Percentiles rank a stretch among this genome's conserved stretches.
phyloP scores from a whole-genome alignment of 1,284 basidiomycete species.

The Rhodotorula sp. region DNA sequence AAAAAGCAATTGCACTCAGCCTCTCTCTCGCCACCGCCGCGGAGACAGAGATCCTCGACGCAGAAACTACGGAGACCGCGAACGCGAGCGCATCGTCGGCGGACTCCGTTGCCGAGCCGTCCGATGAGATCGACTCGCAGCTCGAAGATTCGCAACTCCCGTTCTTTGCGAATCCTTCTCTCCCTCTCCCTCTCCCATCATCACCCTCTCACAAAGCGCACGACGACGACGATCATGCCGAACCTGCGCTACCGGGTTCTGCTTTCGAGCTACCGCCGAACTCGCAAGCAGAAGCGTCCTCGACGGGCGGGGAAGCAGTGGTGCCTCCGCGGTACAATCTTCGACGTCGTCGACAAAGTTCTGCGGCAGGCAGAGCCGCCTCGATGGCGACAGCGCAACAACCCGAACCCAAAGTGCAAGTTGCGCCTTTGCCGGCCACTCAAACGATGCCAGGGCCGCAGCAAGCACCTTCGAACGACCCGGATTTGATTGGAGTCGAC shows the following conservation, averaged over 20 bases:
- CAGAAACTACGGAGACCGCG: no score
- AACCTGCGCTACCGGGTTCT: not conserved
- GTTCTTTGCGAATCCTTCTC: conserved; percentile 20
- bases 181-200: not conserved
- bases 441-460: not conserved
- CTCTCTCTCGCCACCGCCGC: not conserved
- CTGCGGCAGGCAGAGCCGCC: not conserved
- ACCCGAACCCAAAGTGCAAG: no score
- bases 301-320: not conserved
- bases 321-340: conserved; percentile 9
- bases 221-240: not conserved
- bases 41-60: no score
- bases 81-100: no score
- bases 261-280: conserved; percentile 5
- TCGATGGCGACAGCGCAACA: no score
- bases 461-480: not conserved
- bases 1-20: conserved; percentile 23
- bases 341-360: not conserved
- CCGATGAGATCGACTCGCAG: not conserved
- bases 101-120: not conserved
- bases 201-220: not conserved
- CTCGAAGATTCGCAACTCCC: conserved; percentile 14
- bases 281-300: conserved; percentile 4
- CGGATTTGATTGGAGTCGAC: conserved; percentile 35
- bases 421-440: not conserved